A percentile compares a stretch with the other conserved stretches of the same genome.
phyloP scores from a whole-genome alignment of 257 asterid genomes.

The Plantago ovata region DNA sequence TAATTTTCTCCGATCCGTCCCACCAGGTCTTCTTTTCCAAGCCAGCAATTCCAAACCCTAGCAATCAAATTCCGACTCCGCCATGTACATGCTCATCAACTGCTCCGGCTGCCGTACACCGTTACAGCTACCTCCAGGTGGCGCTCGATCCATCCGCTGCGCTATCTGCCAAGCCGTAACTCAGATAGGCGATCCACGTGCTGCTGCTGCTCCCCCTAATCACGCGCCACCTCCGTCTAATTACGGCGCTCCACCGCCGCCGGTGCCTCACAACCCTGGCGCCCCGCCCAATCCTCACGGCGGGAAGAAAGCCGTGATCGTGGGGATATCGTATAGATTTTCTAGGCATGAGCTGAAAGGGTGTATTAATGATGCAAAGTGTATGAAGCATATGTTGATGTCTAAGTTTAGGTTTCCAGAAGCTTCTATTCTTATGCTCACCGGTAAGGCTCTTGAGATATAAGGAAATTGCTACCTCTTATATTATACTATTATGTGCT shows the following conservation, averaged over 20 bases:
- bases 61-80: too few relatives aligned
- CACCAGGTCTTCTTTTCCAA: too few relatives aligned
- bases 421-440: slow-evolving; percentile 82
- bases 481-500: neutral
- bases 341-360: slow-evolving; percentile 93
- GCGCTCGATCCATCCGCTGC: slow-evolving; percentile 85
- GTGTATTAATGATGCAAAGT: slow-evolving; percentile 92
- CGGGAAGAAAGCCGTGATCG: slow-evolving; percentile 85
- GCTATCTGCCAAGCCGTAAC: slow-evolving; percentile 85
- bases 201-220: slow-evolving; percentile 43
- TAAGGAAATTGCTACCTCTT: neutral
- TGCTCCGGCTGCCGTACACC: slow-evolving; percentile 73
- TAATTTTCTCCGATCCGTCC: too few relatives aligned
- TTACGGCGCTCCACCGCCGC: slow-evolving; percentile 21
- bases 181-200: slow-evolving; percentile 60
- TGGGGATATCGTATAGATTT: slow-evolving; percentile 71
- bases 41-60: too few relatives aligned
- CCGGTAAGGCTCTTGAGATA: slow-evolving; percentile 43
- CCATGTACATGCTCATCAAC: slow-evolving; percentile 43
- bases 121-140: slow-evolving; percentile 80
- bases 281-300: slow-evolving; percentile 70
- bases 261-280: neutral
- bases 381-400: slow-evolving; percentile 70
- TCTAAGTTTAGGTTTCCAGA: slow-evolving; percentile 84
- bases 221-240: slow-evolving; percentile 14